Base-by-base conservation (phyloP, 768 basidiomycete species). In the Dacryopinax primogenitus region DNA sequence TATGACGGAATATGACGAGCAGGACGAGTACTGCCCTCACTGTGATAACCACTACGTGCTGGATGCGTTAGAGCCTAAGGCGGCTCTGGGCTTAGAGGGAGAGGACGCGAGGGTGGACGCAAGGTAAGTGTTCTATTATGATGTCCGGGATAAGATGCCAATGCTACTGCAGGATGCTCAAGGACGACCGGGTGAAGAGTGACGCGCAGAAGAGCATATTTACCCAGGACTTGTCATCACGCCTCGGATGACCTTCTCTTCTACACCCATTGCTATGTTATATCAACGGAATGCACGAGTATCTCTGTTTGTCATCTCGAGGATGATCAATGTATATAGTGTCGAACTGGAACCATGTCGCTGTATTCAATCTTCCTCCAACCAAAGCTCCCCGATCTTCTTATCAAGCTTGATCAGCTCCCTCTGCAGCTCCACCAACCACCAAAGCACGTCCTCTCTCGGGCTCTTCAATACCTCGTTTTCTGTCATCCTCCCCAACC, bases 31-130 rank as follows among this genome's bases (percentile, higher is more conserved):
- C 73, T 98, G 96, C 73, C 96, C 95, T 0, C 88, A 96, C 75
- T 97, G 96, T 73, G 96, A 97, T 76, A 98, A 98, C 73, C 94
- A 94, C 73, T 99, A 94, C 74, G 96, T 98, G 35, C 80, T 95
- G 68, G 90, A 94, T 33, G 94, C 95, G 6, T 95, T 94, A 75
- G 90, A 85, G 28, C 90, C 94, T 0, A 84, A 92, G 69, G 85
- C 92, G 1, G 84, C 88, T 32, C 74, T 97, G 0, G 86, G 86
- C 1, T 85, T 97, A 1, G 91, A 97, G 75, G 90, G 90, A 16
- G 94, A 95, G 66, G 95, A 99, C 75, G 85, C 87, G 1, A 79
- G 95, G 37, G 78, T 92, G 39, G 91, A 99, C 76, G 78, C 87
- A 36, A 81, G 92, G 95, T 93, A 63, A 64, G 86, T 72, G 13